Evolutionary conservation across 768 basidiomycete species (phyloP).

Genomic region (Russula virescens): DNA sequence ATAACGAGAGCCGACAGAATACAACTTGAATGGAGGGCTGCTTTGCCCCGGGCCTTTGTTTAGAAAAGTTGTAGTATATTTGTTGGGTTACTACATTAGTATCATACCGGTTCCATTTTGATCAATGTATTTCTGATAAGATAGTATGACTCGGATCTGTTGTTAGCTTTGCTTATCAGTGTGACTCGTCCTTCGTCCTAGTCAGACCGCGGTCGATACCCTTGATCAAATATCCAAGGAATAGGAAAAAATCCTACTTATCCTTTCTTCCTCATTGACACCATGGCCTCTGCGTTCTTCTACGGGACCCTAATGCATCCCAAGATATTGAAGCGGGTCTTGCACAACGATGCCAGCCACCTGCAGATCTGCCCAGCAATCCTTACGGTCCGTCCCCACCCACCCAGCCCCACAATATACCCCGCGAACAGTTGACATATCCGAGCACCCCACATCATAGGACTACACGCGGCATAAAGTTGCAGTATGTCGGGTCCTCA

Average conservation of each 20-base stretch:
- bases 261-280: too few relatives aligned
- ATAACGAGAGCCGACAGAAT: background rate
- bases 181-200: too few relatives aligned
- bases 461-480: conserved; percentile 79
- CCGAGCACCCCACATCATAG: conserved; percentile 32
- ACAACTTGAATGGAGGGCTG: background rate
- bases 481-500: conserved; percentile 38
- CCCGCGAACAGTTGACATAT: background rate
- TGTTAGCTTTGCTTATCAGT: too few relatives aligned
- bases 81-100: too few relatives aligned
- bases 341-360: conserved; percentile 58
- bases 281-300: conserved; percentile 59
- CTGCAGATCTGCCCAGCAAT: conserved; percentile 70
- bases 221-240: too few relatives aligned
- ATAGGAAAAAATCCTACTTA: too few relatives aligned
- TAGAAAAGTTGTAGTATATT: too few relatives aligned
- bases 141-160: too few relatives aligned
- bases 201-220: too few relatives aligned
- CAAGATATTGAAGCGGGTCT: conserved; percentile 71
- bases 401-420: too few relatives aligned
- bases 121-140: background rate
- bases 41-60: too few relatives aligned
- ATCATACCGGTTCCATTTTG: background rate
- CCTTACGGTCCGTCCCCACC: conserved; percentile 48
- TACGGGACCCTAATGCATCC: conserved; percentile 92